These are phyloP conservation scores for Boletus edulis DNA, from an alignment of 768 basidiomycete species.

Conservation along the genomic window DNA sequence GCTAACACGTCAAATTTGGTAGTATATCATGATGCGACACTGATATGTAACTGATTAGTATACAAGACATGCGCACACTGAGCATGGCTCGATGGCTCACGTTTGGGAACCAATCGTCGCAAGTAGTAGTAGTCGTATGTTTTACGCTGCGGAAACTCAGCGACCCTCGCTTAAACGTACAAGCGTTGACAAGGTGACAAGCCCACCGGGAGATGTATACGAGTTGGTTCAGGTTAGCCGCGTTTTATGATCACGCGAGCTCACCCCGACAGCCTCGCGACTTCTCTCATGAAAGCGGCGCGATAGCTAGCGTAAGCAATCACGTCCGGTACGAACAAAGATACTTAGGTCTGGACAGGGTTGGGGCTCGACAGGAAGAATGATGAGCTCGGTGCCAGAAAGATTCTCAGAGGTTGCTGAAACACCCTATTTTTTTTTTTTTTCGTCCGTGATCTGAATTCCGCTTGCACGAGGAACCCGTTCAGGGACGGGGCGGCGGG, in stretches of 20 bases:
- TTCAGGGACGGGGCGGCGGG: slow-evolving; percentile 23
- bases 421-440: slow-evolving; percentile 2
- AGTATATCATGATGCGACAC: background rate
- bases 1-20: background rate
- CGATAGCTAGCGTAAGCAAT: background rate
- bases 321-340: background rate
- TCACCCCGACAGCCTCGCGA: background rate
- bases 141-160: background rate
- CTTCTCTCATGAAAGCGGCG: background rate
- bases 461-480: slow-evolving; percentile 15
- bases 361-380: too few species aligned
- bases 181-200: slow-evolving; percentile 5
- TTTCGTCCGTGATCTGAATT: background rate
- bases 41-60: slow-evolving; percentile 10
- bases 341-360: too few species aligned
- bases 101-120: background rate
- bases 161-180: background rate
- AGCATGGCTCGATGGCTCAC: background rate
- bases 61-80: background rate
- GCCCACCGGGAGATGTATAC: background rate
- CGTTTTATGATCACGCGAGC: slow-evolving; percentile 6
- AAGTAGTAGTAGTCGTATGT: background rate
- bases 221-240: background rate
- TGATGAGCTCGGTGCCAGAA: background rate
- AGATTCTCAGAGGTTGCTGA: slow-evolving; percentile 12